Base-by-base conservation (phyloP, 768 basidiomycete species). In the Mycena belliarum region DNA sequence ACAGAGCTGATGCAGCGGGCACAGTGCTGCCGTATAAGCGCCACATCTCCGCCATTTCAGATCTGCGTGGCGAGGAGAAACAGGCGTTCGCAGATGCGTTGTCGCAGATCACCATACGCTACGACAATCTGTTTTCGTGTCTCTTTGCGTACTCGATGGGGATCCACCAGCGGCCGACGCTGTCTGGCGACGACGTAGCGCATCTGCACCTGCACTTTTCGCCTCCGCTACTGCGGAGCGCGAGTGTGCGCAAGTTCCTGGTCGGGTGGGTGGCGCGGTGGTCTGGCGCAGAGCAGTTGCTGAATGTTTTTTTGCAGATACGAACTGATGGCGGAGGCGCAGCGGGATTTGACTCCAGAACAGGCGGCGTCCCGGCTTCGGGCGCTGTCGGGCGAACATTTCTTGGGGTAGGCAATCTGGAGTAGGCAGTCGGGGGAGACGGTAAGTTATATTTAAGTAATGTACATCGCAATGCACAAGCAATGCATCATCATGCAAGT, bases 111-210 rank as follows among this genome's bases (percentile, higher is more conserved):
- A 86, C 88, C 8, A 82, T 79, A 52, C 82, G 83, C 49, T 92
- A 90, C 63, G 91, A 90, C 66, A 91, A 89, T 65, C 73, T 93
- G 28, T 93, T 93, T 69, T 81, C 80, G 7, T 93, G 91, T 69
- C 89, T 92, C 0, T 97, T 96, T 72, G 88, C 92, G 1, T 97
- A 96, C 70, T 94, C 91, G 8, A 95, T 96, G 92, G 95, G 95
- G 33, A 82, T 96, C 45, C 95, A 96, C 68, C 95, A 97, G 69
- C 82, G 87, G 2, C 89, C 93, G 6, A 66, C 83, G 3, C 83
- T 87, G 10, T 70, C 73, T 7, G 75, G 76, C 10, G 75, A 76
- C 35, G 79, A 85, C 42, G 68, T 87, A 23, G 88, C 91, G 3
- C 95, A 96, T 69, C 72, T 95, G 32, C 95, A 96, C 67, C 67